A percentile compares a stretch with the other conserved stretches of the same genome.
Conservation (phyloP, 441 rosid genomes). For the Hura crepitans region DNA sequence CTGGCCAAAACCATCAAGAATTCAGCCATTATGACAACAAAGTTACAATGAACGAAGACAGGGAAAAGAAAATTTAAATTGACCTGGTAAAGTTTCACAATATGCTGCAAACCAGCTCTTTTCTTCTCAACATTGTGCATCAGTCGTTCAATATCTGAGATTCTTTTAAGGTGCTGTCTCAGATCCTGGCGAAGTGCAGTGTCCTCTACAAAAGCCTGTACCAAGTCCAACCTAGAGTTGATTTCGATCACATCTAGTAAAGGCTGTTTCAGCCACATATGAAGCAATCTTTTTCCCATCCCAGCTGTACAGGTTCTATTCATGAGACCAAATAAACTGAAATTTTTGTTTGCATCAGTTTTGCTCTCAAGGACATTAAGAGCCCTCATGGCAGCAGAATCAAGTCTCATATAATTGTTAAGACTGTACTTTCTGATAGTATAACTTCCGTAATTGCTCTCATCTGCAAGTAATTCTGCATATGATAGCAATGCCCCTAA, state of each 20-base stretch:
- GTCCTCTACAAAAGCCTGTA: conserved; percentile 91
- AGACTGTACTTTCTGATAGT: conserved; percentile 58
- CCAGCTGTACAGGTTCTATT: conserved; percentile 98
- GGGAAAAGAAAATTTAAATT: background rate
- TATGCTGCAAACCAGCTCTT: conserved; percentile 77
- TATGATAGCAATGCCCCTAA: conserved; percentile 77
- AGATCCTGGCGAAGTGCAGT: conserved; percentile 83
- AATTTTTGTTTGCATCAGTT: conserved; percentile 93
- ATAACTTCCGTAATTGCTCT: conserved; percentile 77
- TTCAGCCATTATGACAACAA: background rate
- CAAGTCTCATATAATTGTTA: conserved; percentile 76
- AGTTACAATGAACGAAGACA: background rate
- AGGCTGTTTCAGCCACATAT: conserved; percentile 96
- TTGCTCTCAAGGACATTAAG: conserved; percentile 93
- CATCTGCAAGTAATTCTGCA: conserved; percentile 80
- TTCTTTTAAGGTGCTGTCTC: conserved; percentile 90
- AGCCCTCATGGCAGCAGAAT: conserved; percentile 94
- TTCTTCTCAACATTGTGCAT: conserved; percentile 59
- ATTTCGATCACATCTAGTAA: conserved; percentile 71
- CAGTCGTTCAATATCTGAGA: conserved; percentile 80
- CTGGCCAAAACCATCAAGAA: conserved; percentile 5
- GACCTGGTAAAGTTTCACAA: conserved; percentile 96
- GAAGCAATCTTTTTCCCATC: conserved; percentile 93
- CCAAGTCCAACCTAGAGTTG: conserved; percentile 73
- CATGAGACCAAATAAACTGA: conserved; percentile 96